Base-by-base conservation (phyloP, 257 asterid genomes). In the Coffea eugenioides region DNA sequence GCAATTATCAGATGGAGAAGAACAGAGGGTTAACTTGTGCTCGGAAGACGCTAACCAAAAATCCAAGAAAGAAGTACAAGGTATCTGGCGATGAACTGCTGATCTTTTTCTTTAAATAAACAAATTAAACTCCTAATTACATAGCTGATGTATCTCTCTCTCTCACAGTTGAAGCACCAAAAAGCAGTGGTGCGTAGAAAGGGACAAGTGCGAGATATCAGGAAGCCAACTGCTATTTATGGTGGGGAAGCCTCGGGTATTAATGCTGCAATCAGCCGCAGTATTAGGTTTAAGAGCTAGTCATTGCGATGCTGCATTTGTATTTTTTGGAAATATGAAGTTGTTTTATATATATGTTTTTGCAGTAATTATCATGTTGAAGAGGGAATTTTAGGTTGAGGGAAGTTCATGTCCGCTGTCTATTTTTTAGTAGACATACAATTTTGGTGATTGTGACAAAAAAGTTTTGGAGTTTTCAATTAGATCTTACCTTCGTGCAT, bases 221-320 rank as follows among this genome's bases (percentile, higher is more conserved):
- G 84, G 84, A 90, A 85, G 83, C 88, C 89, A 5, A 71, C 88
- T 14, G 97, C 96, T 66, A 85, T 85, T 71, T 95, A 93, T 7
- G 95, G 92, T 66, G 99, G 99, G 43, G 98, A 95, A 90, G 76
- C 95, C 13, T 66, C 98, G 8, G 99, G 99, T 79, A 93, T 95
- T 64, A 95, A 95, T 76, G 83, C 89, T 2, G 76, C 81, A 0
- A 74, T 87, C 78, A 92, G 94, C 79, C 93, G 94, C 6, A 92
- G 97, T 80, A 54, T 86, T 86, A 87, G 93, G 88, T 91, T 95
- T 83, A 83, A 91, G 77, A 85, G 64, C 79, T 93, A 70, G 88
- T 80, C 73, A 80, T 71, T 73, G 79, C 61, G 27, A 16, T 20
- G 65, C 65, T 64, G 64, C 39, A 34, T 39, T 76, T 52, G 59